Evolutionary conservation across 192 early-diverging fungal genomes (phyloP), one percentile per base, ranked within the genome.

Genomic region (Gigaspora rosea): DNA sequence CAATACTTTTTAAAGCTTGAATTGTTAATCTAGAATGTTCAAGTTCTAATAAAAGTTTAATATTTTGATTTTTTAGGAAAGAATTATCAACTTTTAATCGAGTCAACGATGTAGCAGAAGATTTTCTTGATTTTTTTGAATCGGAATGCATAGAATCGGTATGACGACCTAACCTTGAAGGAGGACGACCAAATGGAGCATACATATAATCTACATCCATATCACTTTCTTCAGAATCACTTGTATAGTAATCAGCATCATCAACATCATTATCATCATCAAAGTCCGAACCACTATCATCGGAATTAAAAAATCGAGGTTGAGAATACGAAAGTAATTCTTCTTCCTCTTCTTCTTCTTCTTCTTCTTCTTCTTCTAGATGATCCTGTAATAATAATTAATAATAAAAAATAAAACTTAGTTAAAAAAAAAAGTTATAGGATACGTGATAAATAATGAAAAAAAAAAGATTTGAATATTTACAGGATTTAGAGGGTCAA

Each of bases 1-100:
- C 57, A 59, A 73, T 59, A 22, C 59, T 56, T 59, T 73, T 73
- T 22, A 73, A 46, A 7, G 71, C 71, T 47, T 73, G 71, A 32
- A 73, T 73, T 0, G 71, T 73, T 36, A 73, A 46, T 36, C 71
- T 56, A n/a, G 32, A 41, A 16, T 73, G 71, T 47, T 56, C 57
- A 18, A 73, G 35, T 73, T 73, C 71, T 46, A 27, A 27, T n/a
- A 11, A 15, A 7, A 73, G 36, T 46, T 56, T 73, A 18, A 18
- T 22, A 47, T 73, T 73, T 73, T 73, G 71, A 59, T 58, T 59
- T 47, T 58, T 73, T n/a, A 73, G 27, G 35, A 73, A 73, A 56
- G 51, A 32, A 73, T 73, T 73, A 13, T 73, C 71, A 36, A 73
- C 36, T 59, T 71, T 35, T 71, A 46, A 50, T 50, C 64, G 13